A percentile compares a stretch with the other conserved stretches of the same genome.
These are phyloP conservation scores for Wickerhamiella sergipiensis DNA, from an alignment of 805 yeast species.

Conservation along the genomic window DNA sequence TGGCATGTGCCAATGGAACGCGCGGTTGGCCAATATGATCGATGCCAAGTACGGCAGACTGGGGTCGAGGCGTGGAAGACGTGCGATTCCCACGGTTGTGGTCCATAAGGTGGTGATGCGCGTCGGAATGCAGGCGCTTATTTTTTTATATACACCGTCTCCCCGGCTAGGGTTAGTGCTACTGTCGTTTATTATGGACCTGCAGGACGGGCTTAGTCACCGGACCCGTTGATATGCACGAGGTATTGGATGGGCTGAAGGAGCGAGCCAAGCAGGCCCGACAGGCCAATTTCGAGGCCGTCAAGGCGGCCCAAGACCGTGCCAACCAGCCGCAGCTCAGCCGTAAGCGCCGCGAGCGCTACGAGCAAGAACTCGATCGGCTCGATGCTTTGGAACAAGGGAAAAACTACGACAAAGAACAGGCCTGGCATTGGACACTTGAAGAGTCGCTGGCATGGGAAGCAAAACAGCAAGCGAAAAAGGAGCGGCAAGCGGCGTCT, in stretches of 20 bases:
- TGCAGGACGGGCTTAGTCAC: neutral
- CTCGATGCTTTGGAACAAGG: neutral
- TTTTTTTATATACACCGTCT: too few relatives aligned
- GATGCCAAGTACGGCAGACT: too few relatives aligned
- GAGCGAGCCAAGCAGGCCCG: neutral
- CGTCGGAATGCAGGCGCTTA: too few relatives aligned
- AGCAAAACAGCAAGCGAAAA: neutral
- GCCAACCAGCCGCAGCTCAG: neutral
- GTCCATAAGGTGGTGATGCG: too few relatives aligned
- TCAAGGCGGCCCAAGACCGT: neutral
- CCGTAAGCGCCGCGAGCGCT: neutral
- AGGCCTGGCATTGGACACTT: neutral
- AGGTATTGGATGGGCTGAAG: neutral
- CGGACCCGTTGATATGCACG: neutral
- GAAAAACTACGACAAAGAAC: neutral
- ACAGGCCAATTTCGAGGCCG: neutral
- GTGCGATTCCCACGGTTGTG: too few relatives aligned
- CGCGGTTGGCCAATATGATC: too few relatives aligned
- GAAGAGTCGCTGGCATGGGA: neutral
- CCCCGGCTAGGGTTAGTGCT: neutral
- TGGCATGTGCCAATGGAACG: too few relatives aligned
- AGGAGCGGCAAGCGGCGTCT: neutral
- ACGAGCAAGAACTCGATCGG: neutral
- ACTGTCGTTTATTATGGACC: neutral
- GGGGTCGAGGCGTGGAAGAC: too few relatives aligned